These are phyloP conservation scores for Cercospora sp. DNA, from an alignment of 2,329 filamentous ascomycete genomes.

Conservation along the genomic window DNA sequence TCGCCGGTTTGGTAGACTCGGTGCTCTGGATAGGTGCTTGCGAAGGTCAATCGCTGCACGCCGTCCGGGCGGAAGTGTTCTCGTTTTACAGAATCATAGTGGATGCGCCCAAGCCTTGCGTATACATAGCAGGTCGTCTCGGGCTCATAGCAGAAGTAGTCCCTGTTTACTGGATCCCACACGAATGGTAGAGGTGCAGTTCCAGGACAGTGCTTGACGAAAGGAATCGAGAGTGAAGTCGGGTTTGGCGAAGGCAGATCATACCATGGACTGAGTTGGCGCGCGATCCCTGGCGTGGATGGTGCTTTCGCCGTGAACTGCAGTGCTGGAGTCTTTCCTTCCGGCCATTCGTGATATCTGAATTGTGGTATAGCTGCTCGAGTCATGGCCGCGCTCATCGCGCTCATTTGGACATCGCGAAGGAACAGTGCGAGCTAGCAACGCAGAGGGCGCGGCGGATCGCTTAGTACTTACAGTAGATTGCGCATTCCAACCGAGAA, in stretches of 20 bases:
- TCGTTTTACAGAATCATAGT: constrained; percentile 18
- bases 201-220: constrained; percentile 4
- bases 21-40: constrained; percentile 14
- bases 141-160: constrained; percentile 21
- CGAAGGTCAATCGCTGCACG: constrained; percentile 10
- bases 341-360: constrained; percentile 19
- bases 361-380: constrained; percentile 15
- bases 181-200: constrained; percentile 16
- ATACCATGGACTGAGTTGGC: constrained; percentile 11
- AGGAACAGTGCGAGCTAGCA: neutral
- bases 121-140: constrained; percentile 20
- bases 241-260: constrained; percentile 4
- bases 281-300: neutral
- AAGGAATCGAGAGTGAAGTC: neutral
- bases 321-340: constrained; percentile 12
- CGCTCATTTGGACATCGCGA: neutral
- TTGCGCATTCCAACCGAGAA: constrained; percentile 1
- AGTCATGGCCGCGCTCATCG: constrained; percentile 15
- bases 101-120: constrained; percentile 15
- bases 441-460: neutral
- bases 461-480: constrained; percentile 7
- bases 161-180: constrained; percentile 14
- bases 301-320: constrained; percentile 10
- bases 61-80: constrained; percentile 18
- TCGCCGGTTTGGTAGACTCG: constrained; percentile 19